These are phyloP conservation scores for Dimocarpus longan DNA, from an alignment of 345 rosid species.

Conservation along the genomic window DNA sequence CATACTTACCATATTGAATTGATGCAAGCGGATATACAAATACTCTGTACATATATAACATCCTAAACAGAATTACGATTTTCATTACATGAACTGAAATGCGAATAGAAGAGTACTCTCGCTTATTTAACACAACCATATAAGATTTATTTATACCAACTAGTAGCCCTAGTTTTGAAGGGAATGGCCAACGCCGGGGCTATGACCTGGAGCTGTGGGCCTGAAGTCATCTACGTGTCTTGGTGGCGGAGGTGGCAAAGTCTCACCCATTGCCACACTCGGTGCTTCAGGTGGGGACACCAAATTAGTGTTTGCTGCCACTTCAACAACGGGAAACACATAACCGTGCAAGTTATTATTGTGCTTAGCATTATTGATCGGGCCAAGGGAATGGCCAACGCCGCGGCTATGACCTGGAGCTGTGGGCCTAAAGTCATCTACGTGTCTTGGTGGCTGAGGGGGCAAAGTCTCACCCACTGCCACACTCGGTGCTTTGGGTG, in stretches of 20 bases:
- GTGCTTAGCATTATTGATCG: too few species aligned
- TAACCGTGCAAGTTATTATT: too few species aligned
- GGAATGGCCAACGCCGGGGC: slow-evolving; percentile 65
- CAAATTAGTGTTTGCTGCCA: too few species aligned
- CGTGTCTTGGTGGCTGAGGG: too few species aligned
- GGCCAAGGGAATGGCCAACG: too few species aligned
- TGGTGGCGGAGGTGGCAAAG: slow-evolving; percentile 24
- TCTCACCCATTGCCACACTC: background rate
- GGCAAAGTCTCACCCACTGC: too few species aligned
- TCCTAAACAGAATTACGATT: background rate
- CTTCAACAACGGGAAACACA: too few species aligned
- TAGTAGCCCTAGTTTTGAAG: slow-evolving; percentile 36
- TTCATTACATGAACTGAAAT: background rate
- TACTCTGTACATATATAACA: background rate
- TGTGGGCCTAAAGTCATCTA: too few species aligned
- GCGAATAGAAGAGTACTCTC: background rate
- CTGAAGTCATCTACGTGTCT: slow-evolving; percentile 51
- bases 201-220: slow-evolving; percentile 67
- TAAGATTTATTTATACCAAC: background rate
- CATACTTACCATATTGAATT: background rate
- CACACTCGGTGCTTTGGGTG: too few species aligned
- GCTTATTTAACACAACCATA: background rate
- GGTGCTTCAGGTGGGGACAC: slow-evolving; percentile 28
- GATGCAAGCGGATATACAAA: background rate
- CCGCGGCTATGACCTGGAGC: too few species aligned